These are phyloP conservation scores for Russula dissimulans DNA, from an alignment of 768 basidiomycete genomes.

Conservation along the genomic window DNA sequence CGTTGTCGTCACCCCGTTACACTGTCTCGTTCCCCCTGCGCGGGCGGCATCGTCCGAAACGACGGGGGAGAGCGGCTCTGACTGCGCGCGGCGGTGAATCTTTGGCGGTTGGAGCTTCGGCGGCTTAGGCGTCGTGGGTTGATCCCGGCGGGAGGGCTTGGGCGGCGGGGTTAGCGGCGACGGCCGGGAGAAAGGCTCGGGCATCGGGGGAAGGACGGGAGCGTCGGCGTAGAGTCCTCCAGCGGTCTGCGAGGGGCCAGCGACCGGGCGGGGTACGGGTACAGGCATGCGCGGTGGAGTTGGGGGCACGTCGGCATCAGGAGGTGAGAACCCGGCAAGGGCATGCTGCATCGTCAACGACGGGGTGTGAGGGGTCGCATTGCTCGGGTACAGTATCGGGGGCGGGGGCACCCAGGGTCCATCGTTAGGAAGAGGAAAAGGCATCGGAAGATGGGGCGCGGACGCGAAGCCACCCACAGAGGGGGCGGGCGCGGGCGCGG, in stretches of 20 bases:
- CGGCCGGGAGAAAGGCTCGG: neutral
- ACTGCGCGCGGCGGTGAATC: constrained; percentile 11
- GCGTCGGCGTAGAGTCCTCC: neutral
- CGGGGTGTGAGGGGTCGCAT: constrained; percentile 31
- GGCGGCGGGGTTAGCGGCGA: neutral
- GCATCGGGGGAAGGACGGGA: neutral
- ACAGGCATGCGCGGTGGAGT: neutral
- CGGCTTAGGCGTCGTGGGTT: constrained; percentile 11
- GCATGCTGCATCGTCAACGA: constrained; percentile 34
- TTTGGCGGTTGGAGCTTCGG: neutral
- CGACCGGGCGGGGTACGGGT: constrained; percentile 5
- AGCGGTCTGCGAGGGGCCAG: neutral
- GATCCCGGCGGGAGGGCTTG: neutral
- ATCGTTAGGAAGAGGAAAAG: constrained; percentile 11
- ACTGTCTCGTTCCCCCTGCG: constrained; percentile 33
- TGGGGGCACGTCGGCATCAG: neutral
- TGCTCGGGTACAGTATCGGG: constrained; percentile 23
- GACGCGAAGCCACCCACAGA: neutral
- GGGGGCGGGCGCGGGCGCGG: neutral
- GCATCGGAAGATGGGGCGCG: neutral
- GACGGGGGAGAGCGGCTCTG: constrained; percentile 20
- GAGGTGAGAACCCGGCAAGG: constrained; percentile 1
- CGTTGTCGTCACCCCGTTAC: constrained; percentile 54
- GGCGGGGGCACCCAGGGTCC: constrained; percentile 23
- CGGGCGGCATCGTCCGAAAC: constrained; percentile 11